Conservation (phyloP, 495 filamentous ascomycete species). For the Penicillium waksmanii region DNA sequence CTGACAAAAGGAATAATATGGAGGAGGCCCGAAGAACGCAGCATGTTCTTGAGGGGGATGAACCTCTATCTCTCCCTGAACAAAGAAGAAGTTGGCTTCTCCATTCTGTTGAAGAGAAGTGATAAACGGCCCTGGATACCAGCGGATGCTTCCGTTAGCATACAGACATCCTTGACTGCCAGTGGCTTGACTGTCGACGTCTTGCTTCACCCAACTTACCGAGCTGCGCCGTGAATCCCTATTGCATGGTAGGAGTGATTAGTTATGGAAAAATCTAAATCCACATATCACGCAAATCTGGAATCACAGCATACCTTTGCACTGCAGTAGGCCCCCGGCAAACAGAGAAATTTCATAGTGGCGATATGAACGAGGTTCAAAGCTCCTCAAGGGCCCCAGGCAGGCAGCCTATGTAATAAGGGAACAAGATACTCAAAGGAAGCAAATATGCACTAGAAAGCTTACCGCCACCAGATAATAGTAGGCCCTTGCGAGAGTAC, state of each 20-base stretch:
- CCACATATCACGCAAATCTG: too few relatives aligned
- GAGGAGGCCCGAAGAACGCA: constrained; percentile 36
- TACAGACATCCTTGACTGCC: not conserved
- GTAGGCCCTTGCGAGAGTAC: constrained; percentile 8
- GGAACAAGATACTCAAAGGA: not conserved
- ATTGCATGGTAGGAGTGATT: not conserved
- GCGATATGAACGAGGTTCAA: not conserved
- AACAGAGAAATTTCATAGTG: constrained; percentile 36
- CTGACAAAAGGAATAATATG: constrained; percentile 28
- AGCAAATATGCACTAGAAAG: constrained; percentile 3
- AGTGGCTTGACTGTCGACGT: too few relatives aligned
- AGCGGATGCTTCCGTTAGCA: constrained; percentile 3
- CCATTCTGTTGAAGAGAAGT: constrained; percentile 20
- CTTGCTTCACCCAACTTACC: constrained; percentile 18
- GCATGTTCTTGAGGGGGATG: constrained; percentile 16
- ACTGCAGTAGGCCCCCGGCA: constrained; percentile 33
- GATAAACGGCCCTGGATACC: constrained; percentile 25
- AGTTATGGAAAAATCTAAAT: not conserved
- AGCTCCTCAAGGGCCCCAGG: not conserved
- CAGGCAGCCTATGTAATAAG: constrained; percentile 2
- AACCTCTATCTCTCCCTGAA: constrained; percentile 29
- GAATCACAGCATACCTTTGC: constrained; percentile 22
- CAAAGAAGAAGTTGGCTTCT: constrained; percentile 27
- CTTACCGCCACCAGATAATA: constrained; percentile 7
- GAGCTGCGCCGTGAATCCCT: constrained; percentile 33